A percentile compares a stretch with the other conserved stretches of the same genome.
These are phyloP conservation scores for Clausena lansium DNA, from an alignment of 345 rosid genomes.

Conservation along the genomic window DNA sequence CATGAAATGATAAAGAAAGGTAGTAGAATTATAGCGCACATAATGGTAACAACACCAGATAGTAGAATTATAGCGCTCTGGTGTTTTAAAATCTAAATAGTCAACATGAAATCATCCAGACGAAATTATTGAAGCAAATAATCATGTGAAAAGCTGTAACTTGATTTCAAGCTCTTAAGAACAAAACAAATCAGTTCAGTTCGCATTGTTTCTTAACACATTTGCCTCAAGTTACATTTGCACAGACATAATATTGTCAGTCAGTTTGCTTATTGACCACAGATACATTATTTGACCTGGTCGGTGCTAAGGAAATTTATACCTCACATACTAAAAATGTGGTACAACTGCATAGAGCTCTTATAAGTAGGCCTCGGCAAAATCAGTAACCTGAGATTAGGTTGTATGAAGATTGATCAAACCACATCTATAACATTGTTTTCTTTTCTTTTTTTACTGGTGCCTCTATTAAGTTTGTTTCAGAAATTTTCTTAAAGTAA, in stretches of 20 bases:
- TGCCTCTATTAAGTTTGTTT: background rate
- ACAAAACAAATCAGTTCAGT: background rate
- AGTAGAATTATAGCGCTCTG: background rate
- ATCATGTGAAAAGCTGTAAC: background rate
- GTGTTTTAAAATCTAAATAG: background rate
- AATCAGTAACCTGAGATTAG: background rate
- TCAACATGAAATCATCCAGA: background rate
- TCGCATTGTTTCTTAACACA: background rate
- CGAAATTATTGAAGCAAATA: background rate
- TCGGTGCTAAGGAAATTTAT: background rate
- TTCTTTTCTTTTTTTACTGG: background rate
- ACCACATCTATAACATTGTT: background rate
- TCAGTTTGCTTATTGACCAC: background rate
- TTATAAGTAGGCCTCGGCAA: background rate
- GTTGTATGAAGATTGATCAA: background rate
- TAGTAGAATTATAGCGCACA: background rate
- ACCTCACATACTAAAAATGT: background rate
- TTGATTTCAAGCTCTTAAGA: background rate
- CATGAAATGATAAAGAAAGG: background rate
- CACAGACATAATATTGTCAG: background rate
- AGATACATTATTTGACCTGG: background rate
- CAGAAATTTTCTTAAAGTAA: background rate
- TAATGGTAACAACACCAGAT: background rate
- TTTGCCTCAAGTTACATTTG: background rate
- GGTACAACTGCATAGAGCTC: background rate